Evolutionary conservation across 1,284 basidiomycete species (phyloP).

Genomic region (Boletus hoseneyae): DNA sequence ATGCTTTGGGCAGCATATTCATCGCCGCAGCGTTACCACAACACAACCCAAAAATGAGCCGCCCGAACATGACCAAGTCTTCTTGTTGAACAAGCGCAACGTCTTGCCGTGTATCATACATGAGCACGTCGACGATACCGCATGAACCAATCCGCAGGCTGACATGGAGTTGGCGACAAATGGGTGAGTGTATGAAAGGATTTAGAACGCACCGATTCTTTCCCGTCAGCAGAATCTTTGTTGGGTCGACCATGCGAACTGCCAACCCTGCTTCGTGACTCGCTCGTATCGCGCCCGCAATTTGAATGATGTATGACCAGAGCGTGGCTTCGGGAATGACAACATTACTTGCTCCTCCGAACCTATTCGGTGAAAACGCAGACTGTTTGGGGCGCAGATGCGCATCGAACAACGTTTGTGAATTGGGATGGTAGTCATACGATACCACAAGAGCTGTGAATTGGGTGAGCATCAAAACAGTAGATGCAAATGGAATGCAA

Average conservation of each 20-base stretch:
- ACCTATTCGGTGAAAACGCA: constrained; percentile 42
- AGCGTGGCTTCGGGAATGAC: constrained; percentile 77
- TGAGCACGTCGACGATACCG: constrained; percentile 81
- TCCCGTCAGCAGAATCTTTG: constrained; percentile 86
- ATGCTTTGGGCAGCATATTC: constrained; percentile 66
- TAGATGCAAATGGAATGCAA: constrained; percentile 1
- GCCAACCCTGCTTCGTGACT: constrained; percentile 85
- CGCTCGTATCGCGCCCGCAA: constrained; percentile 83
- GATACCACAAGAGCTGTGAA: constrained; percentile 85
- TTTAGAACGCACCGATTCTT: constrained; percentile 68
- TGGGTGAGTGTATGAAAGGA: neutral
- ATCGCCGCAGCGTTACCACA: constrained; percentile 63
- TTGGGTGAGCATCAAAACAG: constrained; percentile 9
- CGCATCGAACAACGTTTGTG: constrained; percentile 78
- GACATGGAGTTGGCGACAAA: constrained; percentile 3
- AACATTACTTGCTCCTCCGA: constrained; percentile 34
- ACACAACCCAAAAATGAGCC: constrained; percentile 80
- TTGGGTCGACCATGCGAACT: constrained; percentile 80
- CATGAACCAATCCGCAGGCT: constrained; percentile 82
- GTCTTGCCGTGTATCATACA: constrained; percentile 68
- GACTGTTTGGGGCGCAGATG: constrained; percentile 54
- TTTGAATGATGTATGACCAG: constrained; percentile 94
- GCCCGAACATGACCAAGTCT: constrained; percentile 85
- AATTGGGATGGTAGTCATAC: constrained; percentile 87
- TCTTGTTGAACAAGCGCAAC: constrained; percentile 74